Conservation (phyloP, 441 rosid genomes). For the Croton setiger region DNA sequence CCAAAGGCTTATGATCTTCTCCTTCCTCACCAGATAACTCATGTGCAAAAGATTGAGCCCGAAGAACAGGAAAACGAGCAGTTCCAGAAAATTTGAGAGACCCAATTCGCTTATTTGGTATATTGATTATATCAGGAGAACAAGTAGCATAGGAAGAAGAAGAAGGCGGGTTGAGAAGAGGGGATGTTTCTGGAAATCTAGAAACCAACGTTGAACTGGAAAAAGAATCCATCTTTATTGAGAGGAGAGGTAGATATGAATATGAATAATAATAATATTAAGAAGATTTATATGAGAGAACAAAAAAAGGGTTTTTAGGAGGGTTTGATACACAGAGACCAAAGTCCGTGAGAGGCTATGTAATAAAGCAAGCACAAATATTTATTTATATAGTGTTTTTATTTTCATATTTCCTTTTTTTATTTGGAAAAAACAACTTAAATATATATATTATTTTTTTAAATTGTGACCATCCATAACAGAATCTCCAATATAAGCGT, state of each 20-base stretch:
- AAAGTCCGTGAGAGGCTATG: not conserved
- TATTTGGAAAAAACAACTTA: too few species aligned
- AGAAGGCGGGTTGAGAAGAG: slow-evolving; percentile 25
- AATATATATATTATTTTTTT: too few species aligned
- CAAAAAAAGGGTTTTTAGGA: not conserved
- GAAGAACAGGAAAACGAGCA: slow-evolving; percentile 33
- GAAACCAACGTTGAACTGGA: slow-evolving; percentile 36
- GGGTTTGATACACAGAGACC: not conserved
- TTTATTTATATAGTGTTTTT: too few species aligned
- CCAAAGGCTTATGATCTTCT: slow-evolving; percentile 41
- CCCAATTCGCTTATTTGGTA: slow-evolving; percentile 33
- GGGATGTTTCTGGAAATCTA: slow-evolving; percentile 31
- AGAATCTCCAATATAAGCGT: too few species aligned
- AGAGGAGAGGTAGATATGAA: not conserved
- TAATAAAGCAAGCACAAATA: not conserved
- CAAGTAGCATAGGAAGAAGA: slow-evolving; percentile 24
- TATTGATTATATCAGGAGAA: slow-evolving; percentile 26
- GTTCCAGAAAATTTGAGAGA: slow-evolving; percentile 44
- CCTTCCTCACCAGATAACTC: slow-evolving; percentile 43
- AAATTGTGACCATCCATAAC: too few species aligned
- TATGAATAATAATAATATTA: too few species aligned
- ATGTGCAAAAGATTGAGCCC: slow-evolving; percentile 35
- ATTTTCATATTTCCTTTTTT: too few species aligned
- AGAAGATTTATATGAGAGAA: too few species aligned
- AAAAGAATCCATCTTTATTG: slow-evolving; percentile 51